A percentile compares a stretch with the other conserved stretches of the same genome.
Evolutionary conservation across 179 eudicot genomes (phyloP).

Genomic region (Vitellaria paradoxa): DNA sequence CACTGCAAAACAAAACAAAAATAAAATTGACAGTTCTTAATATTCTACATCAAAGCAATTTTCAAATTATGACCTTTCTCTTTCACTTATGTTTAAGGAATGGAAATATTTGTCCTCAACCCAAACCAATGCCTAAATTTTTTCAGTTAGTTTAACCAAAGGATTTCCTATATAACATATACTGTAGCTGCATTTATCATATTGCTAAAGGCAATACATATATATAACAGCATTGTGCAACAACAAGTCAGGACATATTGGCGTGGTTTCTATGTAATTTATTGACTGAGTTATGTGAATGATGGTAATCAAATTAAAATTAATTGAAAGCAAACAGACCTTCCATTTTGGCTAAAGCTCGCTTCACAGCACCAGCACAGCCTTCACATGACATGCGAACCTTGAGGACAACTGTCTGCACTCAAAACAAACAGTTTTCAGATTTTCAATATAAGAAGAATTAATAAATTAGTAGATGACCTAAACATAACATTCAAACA

Average conservation of each 20-base stretch:
- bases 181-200: neutral
- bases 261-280: neutral
- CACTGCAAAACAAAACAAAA: too few species aligned
- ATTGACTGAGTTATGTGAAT: neutral
- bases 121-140: conserved; percentile 3
- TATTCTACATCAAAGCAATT: too few species aligned
- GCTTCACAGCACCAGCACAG: conserved; percentile 78
- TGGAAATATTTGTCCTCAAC: neutral
- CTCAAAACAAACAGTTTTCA: neutral
- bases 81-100: too few species aligned
- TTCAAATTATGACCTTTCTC: too few species aligned
- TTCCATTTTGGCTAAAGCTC: conserved; percentile 87
- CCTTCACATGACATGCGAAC: conserved; percentile 90
- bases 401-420: conserved; percentile 83
- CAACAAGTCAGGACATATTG: neutral
- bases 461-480: neutral
- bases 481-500: neutral
- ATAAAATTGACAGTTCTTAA: too few species aligned
- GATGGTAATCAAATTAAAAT: neutral
- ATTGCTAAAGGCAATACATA: neutral
- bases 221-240: neutral
- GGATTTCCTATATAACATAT: neutral
- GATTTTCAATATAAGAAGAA: neutral
- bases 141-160: too few species aligned
- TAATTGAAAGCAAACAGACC: conserved; percentile 33